phyloP scores from a whole-genome alignment of 1,139 yeast species.

The Starmera stellimalicola region DNA sequence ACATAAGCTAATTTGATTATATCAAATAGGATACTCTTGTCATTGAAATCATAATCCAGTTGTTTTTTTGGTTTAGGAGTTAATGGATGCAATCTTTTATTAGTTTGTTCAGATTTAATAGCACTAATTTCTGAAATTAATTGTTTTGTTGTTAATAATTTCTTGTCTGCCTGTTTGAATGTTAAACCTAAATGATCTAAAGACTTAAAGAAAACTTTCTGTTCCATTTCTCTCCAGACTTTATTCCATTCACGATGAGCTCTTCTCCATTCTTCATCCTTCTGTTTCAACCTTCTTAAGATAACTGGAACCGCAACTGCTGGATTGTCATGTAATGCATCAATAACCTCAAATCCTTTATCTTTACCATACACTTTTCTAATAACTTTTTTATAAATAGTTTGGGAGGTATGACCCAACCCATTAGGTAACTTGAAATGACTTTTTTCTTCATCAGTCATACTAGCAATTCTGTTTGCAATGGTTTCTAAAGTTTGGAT shows the following conservation, averaged over 20 bases:
- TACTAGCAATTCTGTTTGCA: constrained; percentile 87
- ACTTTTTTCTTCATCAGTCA: constrained; percentile 86
- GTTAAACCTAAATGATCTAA: constrained; percentile 93
- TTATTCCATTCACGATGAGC: constrained; percentile 99
- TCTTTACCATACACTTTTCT: constrained; percentile 90
- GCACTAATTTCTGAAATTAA: constrained; percentile 87
- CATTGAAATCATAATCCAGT: constrained; percentile 57
- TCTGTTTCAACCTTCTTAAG: constrained; percentile 83
- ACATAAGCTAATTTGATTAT: constrained; percentile 58
- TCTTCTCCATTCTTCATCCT: constrained; percentile 98
- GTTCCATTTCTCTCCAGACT: constrained; percentile 98
- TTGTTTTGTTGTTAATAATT: constrained; percentile 81
- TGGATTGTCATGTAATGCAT: constrained; percentile 91
- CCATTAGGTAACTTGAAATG: constrained; percentile 86
- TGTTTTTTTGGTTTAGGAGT: constrained; percentile 84
- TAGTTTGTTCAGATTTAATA: constrained; percentile 76
- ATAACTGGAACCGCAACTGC: constrained; percentile 93
- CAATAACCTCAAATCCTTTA: constrained; percentile 92
- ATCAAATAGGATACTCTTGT: constrained; percentile 64
- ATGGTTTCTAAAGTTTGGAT: constrained; percentile 93
- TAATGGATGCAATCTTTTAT: constrained; percentile 73
- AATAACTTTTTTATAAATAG: constrained; percentile 88
- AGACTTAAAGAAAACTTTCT: constrained; percentile 86
- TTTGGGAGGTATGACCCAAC: constrained; percentile 80
- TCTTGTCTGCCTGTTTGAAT: constrained; percentile 93